Evolutionary conservation across 1,284 basidiomycete species (phyloP).

Genomic region (Fistulina hepatica): DNA sequence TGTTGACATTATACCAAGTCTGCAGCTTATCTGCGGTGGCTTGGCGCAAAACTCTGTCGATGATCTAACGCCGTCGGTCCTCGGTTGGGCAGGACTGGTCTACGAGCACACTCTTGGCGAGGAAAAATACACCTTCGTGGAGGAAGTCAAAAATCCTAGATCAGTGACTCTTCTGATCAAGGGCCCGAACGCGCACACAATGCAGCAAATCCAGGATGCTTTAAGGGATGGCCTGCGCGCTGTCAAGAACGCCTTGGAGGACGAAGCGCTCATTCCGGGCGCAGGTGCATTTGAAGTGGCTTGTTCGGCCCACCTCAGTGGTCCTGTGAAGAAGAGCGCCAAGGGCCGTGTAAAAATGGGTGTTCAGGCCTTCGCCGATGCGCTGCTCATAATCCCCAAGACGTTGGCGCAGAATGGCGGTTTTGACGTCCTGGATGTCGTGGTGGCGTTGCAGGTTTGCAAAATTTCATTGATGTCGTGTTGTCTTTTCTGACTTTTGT

Average conservation of each 20-base stretch:
- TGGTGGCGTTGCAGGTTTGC: constrained; percentile 78
- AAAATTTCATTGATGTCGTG: too few species aligned
- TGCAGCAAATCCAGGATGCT: constrained; percentile 93
- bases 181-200: constrained; percentile 97
- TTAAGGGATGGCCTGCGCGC: constrained; percentile 92
- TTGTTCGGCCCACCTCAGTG: constrained; percentile 76
- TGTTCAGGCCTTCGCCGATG: constrained; percentile 95
- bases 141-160: constrained; percentile 95
- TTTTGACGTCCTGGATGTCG: constrained; percentile 93
- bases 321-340: constrained; percentile 73
- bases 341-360: constrained; percentile 98
- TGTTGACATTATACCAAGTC: too few species aligned
- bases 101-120: constrained; percentile 99
- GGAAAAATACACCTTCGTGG: constrained; percentile 98
- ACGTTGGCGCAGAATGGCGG: constrained; percentile 95
- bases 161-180: constrained; percentile 95
- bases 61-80: constrained; percentile 82
- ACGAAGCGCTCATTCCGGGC: constrained; percentile 81
- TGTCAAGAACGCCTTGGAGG: constrained; percentile 96
- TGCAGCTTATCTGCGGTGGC: constrained; percentile 93
- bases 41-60: constrained; percentile 97
- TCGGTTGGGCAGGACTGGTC: constrained; percentile 96
- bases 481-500: constrained; percentile 6
- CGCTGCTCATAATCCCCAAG: constrained; percentile 91
- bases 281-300: constrained; percentile 97